Evolutionary conservation across 2,329 filamentous ascomycete species (phyloP), one percentile per base, ranked within the genome.

Genomic region (Diaporthe vexans): DNA sequence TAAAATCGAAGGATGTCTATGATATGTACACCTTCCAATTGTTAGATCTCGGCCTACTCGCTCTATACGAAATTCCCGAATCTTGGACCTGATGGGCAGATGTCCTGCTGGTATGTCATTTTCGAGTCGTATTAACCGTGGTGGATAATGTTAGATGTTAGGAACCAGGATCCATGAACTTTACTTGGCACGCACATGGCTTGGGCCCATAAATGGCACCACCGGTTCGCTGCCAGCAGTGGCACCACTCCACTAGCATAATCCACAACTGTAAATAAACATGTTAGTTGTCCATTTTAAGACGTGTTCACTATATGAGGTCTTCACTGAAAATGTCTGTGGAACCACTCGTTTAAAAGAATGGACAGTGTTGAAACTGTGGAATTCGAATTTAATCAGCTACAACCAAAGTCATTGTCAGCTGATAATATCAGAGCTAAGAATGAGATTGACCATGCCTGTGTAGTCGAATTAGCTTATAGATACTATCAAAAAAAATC

Each of bases 141-240:
- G 57, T 59, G 57, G 57, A 21, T 40, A 35, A 7, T 40, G 33
- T 9, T 1, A 15, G 4, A 7, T 40, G 33, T 9, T 1, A 15
- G 4, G 9, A 24, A 59, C 33, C 57, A 40, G 21, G 33, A 59
- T 37, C 35, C 57, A 40, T 24, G 57, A 8, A 8, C 9, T 3
- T 24, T 35, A 13, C 57, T 35, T 21, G 33, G n/a, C 35, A 17
- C 35, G 57, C 57, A 59, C 57, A 59, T 59, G 57, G 57, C 57
- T 11, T 59, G 11, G 33, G 13, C 33, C 57, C 57, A 40, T 40
- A 59, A 40, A 59, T 59, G 57, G 57, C 57, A 59, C 57, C 57
- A 59, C 57, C 57, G 19, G 57, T 59, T 59, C 35, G 35, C 21
- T 17, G 13, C 35, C 21, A 15, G 7, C 0, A 21, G 57, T 59